A percentile compares a stretch with the other conserved stretches of the same genome.
These are phyloP conservation scores for Bauhinia variegata DNA, from an alignment of 306 rosid genomes.

Conservation along the genomic window DNA sequence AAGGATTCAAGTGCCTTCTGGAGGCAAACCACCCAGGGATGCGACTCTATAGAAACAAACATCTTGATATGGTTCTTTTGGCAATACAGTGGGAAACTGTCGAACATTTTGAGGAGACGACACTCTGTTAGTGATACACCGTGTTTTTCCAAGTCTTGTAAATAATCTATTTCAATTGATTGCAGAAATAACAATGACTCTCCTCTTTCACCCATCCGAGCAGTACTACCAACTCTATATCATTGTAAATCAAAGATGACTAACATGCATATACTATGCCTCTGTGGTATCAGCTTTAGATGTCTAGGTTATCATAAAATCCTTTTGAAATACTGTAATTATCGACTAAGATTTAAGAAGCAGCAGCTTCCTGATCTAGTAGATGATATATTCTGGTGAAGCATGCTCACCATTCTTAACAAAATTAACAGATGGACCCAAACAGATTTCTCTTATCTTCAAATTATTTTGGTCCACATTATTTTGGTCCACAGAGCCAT, in stretches of 20 bases:
- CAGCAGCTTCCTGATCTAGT: constrained; percentile 15
- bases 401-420: not conserved
- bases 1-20: constrained; percentile 81
- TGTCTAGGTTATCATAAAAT: constrained; percentile 20
- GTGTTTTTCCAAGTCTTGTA: constrained; percentile 83
- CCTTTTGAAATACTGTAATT: constrained; percentile 10
- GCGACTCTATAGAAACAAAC: constrained; percentile 58
- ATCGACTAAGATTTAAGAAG: constrained; percentile 8
- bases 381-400: constrained; percentile 7
- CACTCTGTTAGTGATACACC: constrained; percentile 74
- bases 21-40: constrained; percentile 78
- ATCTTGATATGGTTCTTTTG: constrained; percentile 51
- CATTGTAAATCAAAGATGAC: constrained; percentile 18
- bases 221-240: constrained; percentile 94
- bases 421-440: constrained; percentile 4
- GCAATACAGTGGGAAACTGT: constrained; percentile 56
- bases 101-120: constrained; percentile 74
- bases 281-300: not conserved
- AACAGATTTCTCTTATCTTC: not conserved
- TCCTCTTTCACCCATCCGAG: constrained; percentile 92
- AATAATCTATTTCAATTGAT: constrained; percentile 82
- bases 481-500: not conserved
- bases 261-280: not conserved
- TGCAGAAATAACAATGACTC: constrained; percentile 89
- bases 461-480: not conserved